phyloP scores from a whole-genome alignment of 768 basidiomycete species.

The Dentipellis fragilis region DNA sequence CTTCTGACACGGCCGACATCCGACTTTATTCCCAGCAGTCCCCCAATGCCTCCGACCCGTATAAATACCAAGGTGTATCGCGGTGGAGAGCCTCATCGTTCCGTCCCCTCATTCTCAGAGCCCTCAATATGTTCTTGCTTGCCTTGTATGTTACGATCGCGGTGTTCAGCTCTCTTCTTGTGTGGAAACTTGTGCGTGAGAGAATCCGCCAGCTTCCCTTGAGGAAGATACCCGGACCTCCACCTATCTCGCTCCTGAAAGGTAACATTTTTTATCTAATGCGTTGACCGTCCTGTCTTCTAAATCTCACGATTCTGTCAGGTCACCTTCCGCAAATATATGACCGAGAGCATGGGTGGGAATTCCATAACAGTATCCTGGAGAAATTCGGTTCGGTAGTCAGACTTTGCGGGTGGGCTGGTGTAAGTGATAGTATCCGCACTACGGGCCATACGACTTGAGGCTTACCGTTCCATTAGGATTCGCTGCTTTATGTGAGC shows the following conservation, averaged over 20 bases:
- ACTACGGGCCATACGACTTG: not conserved
- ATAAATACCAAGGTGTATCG: too few species aligned
- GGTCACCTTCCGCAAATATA: not conserved
- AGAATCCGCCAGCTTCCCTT: not conserved
- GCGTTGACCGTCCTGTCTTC: not conserved
- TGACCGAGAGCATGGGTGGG: not conserved
- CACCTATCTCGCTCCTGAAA: not conserved
- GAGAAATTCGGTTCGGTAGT: not conserved
- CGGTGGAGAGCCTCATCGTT: too few species aligned
- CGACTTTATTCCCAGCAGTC: too few species aligned
- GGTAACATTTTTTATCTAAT: not conserved
- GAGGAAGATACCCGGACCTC: not conserved
- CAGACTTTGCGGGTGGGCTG: not conserved
- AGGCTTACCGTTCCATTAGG: not conserved
- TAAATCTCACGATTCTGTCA: not conserved
- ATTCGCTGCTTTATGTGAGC: constrained; percentile 1
- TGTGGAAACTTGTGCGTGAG: not conserved
- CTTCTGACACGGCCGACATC: too few species aligned
- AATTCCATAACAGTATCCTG: not conserved
- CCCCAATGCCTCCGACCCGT: too few species aligned
- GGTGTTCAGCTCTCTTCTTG: not conserved
- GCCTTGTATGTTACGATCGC: not conserved
- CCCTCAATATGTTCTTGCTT: not conserved
- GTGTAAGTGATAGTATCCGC: not conserved
- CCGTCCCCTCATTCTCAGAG: too few species aligned